Conservation (phyloP, 345 rosid species). For the Lepidium didymum region DNA sequence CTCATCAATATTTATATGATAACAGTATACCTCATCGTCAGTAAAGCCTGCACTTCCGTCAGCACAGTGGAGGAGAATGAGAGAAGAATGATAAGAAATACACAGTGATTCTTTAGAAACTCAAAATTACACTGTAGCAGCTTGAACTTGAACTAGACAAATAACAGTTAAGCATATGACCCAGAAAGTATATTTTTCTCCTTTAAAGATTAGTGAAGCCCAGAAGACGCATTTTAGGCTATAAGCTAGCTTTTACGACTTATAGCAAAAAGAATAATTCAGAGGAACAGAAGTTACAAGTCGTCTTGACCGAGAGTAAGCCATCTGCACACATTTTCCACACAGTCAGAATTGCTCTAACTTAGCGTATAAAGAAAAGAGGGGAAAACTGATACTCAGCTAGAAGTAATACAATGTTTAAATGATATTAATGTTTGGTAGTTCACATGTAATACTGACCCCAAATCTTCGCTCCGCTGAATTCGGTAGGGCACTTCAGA, state of each 20-base stretch:
- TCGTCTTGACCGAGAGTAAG: constrained; percentile 57
- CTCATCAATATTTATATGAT: constrained; percentile 55
- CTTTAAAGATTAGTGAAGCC: not conserved
- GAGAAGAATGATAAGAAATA: not conserved
- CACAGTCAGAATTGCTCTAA: not conserved
- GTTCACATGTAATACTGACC: constrained; percentile 9
- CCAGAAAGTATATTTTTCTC: not conserved
- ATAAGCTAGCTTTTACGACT: not conserved
- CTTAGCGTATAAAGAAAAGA: not conserved
- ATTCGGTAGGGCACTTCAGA: constrained; percentile 28
- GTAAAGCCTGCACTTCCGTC: constrained; percentile 38
- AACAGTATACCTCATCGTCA: constrained; percentile 53
- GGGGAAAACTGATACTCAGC: not conserved
- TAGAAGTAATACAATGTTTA: not conserved
- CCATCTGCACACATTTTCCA: constrained; percentile 61
- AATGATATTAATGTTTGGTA: not conserved
- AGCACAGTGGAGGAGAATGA: not conserved
- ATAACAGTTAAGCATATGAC: not conserved
- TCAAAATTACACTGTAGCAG: not conserved
- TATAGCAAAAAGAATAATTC: not conserved
- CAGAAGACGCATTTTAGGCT: not conserved
- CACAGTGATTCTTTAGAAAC: not conserved
- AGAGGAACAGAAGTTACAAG: constrained; percentile 44
- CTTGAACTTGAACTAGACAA: not conserved
- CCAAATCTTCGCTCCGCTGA: constrained; percentile 38